phyloP scores from a whole-genome alignment of 2,329 filamentous ascomycete genomes.

The Chaetothyriales sp. region DNA sequence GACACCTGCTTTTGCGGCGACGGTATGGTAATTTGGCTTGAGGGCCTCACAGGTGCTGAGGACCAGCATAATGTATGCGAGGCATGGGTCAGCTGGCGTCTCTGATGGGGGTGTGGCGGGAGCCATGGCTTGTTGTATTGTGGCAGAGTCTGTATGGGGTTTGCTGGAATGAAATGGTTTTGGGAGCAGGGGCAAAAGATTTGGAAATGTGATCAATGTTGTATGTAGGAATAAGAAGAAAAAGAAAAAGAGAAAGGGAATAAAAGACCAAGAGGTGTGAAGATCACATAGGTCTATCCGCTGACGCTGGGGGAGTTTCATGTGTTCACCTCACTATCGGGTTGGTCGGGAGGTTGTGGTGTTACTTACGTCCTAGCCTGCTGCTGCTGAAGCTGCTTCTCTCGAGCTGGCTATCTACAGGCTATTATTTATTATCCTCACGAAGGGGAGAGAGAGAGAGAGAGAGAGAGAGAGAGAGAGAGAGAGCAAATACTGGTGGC shows the following conservation, averaged over 20 bases:
- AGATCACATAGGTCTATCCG: too few relatives aligned
- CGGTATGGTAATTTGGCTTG: too few relatives aligned
- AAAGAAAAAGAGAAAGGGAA: conserved; percentile 5
- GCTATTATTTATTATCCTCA: too few relatives aligned
- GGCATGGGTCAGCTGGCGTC: not conserved
- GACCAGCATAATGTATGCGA: not conserved
- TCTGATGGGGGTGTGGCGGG: not conserved
- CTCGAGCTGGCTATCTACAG: too few relatives aligned
- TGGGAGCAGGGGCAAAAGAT: not conserved
- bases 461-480: too few relatives aligned
- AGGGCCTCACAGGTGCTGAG: too few relatives aligned
- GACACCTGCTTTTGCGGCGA: too few relatives aligned
- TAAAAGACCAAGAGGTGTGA: conserved; percentile 1
- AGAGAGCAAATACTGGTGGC: too few relatives aligned
- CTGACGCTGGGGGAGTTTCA: not conserved
- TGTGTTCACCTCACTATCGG: not conserved
- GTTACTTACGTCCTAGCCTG: too few relatives aligned
- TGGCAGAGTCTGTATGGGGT: too few relatives aligned
- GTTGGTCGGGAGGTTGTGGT: not conserved
- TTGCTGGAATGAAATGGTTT: too few relatives aligned
- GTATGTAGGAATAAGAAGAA: conserved; percentile 1
- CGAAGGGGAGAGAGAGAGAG: too few relatives aligned
- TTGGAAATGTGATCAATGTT: not conserved
- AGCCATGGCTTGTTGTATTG: not conserved
- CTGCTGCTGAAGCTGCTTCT: not conserved